Conservation (phyloP, 306 rosid genomes). For the Lathyrus oleraceus region DNA sequence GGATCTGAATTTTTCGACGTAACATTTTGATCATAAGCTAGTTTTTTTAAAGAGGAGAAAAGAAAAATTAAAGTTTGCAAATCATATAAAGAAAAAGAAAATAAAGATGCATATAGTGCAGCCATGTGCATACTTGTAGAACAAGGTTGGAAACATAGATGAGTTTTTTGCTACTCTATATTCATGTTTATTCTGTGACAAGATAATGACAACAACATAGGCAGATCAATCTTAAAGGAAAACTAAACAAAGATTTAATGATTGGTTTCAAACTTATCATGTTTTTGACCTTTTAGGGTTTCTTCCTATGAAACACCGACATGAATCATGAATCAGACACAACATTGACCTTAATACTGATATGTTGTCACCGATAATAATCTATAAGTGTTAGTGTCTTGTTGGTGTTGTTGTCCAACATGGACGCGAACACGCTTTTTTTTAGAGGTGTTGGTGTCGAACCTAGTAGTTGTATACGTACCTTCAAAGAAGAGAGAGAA, state of each 20-base stretch:
- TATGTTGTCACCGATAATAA: no score
- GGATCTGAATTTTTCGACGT: constrained; percentile 62
- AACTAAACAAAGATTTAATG: constrained; percentile 41
- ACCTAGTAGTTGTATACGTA: constrained; percentile 8
- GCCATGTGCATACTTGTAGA: constrained; percentile 56
- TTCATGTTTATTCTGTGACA: constrained; percentile 1
- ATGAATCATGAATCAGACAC: no score
- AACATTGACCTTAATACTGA: no score
- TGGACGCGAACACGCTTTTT: no score
- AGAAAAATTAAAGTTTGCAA: constrained; percentile 42
- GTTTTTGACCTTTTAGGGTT: constrained; percentile 44
- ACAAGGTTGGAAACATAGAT: constrained; percentile 35
- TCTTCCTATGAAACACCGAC: background rate
- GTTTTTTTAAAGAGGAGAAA: constrained; percentile 41
- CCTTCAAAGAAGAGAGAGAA: constrained; percentile 71
- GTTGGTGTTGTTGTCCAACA: no score
- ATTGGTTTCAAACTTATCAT: constrained; percentile 7
- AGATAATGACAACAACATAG: constrained; percentile 2
- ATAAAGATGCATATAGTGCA: constrained; percentile 34
- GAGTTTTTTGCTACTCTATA: background rate
- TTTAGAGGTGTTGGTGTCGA: no score
- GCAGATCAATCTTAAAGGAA: constrained; percentile 28
- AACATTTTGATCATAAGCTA: constrained; percentile 52
- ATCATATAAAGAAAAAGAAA: constrained; percentile 44
- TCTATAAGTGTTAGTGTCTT: no score